Evolutionary conservation across 495 filamentous ascomycete species (phyloP).

Genomic region (Monascus purpureus): DNA sequence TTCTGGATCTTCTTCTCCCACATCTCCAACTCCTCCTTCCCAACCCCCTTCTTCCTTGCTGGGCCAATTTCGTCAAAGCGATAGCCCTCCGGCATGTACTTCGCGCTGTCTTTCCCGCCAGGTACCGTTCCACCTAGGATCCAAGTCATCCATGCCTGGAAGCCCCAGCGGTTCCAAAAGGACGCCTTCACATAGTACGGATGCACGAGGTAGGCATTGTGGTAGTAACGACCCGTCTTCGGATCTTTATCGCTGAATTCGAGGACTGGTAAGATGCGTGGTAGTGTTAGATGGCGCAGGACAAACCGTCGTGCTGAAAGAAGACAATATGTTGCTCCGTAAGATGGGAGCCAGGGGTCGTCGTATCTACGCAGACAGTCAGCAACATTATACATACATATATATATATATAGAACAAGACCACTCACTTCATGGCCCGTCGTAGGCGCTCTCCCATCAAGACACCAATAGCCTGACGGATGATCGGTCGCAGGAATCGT

Average conservation of each 20-base stretch:
- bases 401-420: not conserved
- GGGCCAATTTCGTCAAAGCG: slow-evolving; percentile 45
- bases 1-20: slow-evolving; percentile 27
- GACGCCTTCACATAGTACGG: slow-evolving; percentile 51
- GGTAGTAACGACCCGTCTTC: slow-evolving; percentile 32
- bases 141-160: slow-evolving; percentile 37
- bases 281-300: slow-evolving; percentile 41
- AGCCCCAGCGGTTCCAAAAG: slow-evolving; percentile 47
- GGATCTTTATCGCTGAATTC: slow-evolving; percentile 30
- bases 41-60: slow-evolving; percentile 39
- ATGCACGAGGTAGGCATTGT: slow-evolving; percentile 33
- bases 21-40: slow-evolving; percentile 20
- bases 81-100: slow-evolving; percentile 46
- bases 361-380: slow-evolving; percentile 23
- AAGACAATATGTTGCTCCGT: slow-evolving; percentile 22
- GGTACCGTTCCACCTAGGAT: slow-evolving; percentile 42
- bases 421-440: slow-evolving; percentile 46
- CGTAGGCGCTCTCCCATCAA: slow-evolving; percentile 52
- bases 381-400: too few relatives aligned
- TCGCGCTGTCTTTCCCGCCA: slow-evolving; percentile 21
- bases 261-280: slow-evolving; percentile 31
- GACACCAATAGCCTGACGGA: slow-evolving; percentile 35
- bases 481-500: slow-evolving; percentile 29
- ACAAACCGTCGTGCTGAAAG: slow-evolving; percentile 35
- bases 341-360: slow-evolving; percentile 22